Evolutionary conservation across 2,329 filamentous ascomycete species (phyloP).

Genomic region (Sporothrix dimorphospora): DNA sequence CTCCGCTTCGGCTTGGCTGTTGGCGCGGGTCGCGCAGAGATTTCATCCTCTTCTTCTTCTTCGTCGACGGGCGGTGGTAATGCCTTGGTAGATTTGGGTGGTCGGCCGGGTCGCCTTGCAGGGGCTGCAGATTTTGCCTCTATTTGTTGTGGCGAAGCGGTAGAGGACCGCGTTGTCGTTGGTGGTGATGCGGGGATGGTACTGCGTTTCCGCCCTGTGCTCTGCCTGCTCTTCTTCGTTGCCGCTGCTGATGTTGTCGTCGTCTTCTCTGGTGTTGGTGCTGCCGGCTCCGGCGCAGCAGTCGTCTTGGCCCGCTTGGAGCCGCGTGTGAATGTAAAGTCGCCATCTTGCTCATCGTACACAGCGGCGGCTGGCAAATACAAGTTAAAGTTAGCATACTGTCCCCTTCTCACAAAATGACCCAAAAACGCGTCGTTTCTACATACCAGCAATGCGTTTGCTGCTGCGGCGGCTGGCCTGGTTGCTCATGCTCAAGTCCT

Average conservation of each 20-base stretch:
- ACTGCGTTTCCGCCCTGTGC: constrained; percentile 40
- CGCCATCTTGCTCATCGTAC: constrained; percentile 76
- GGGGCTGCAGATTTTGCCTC: not conserved
- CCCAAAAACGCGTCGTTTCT: not conserved
- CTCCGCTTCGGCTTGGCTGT: constrained; percentile 23
- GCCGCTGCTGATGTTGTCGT: constrained; percentile 30
- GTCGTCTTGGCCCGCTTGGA: constrained; percentile 66
- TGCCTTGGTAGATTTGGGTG: constrained; percentile 31
- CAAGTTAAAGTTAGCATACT: constrained; percentile 32
- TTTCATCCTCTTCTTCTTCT: constrained; percentile 16
- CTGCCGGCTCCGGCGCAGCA: constrained; percentile 39
- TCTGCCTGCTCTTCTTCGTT: constrained; percentile 50
- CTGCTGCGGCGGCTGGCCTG: constrained; percentile 63
- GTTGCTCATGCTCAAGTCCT: constrained; percentile 71
- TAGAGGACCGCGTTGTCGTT: constrained; percentile 10
- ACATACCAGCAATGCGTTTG: constrained; percentile 67
- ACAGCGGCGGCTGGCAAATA: constrained; percentile 40
- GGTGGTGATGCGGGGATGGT: constrained; percentile 34
- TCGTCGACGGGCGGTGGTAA: constrained; percentile 41
- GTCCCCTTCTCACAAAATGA: too few species aligned
- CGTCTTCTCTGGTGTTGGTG: not conserved
- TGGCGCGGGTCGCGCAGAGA: constrained; percentile 6
- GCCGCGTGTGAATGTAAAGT: constrained; percentile 73
- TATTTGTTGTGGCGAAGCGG: not conserved
- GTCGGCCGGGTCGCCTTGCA: constrained; percentile 25